phyloP scores from a whole-genome alignment of 768 basidiomycete genomes.

The Naganishia onofrii region DNA sequence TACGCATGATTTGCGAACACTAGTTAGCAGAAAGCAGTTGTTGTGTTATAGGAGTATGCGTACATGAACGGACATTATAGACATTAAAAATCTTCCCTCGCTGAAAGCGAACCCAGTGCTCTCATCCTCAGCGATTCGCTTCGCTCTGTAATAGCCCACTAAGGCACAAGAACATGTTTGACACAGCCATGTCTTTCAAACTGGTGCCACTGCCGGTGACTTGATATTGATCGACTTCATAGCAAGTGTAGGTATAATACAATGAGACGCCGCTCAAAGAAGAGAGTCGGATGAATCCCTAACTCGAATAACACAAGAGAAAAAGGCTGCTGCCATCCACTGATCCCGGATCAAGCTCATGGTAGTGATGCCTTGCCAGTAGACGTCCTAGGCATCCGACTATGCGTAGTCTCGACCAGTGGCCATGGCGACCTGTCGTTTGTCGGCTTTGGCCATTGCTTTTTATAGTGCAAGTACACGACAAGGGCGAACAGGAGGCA shows the following conservation, averaged over 20 bases:
- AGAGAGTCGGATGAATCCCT: neutral
- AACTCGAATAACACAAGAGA: neutral
- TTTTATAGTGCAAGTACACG: neutral
- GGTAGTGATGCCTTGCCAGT: neutral
- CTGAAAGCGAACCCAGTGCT: no score
- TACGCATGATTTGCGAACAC: conserved; percentile 9
- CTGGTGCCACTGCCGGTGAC: neutral
- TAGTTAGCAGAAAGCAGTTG: neutral
- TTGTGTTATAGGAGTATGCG: neutral
- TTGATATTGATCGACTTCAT: neutral
- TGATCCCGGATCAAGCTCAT: neutral
- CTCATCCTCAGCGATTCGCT: no score
- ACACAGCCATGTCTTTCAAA: neutral
- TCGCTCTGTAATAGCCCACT: no score
- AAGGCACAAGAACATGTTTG: no score
- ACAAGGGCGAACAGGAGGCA: neutral
- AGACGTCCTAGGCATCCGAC: neutral
- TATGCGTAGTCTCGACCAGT: conserved; percentile 10
- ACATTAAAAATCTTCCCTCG: no score
- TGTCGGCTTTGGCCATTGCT: conserved; percentile 27
- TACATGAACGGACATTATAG: neutral
- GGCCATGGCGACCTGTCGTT: conserved; percentile 6
- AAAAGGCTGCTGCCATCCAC: neutral
- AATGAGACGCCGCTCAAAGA: neutral
- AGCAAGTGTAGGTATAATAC: neutral